Base-by-base conservation (phyloP, 106 monocot species). In the Apostasia ramifera region DNA sequence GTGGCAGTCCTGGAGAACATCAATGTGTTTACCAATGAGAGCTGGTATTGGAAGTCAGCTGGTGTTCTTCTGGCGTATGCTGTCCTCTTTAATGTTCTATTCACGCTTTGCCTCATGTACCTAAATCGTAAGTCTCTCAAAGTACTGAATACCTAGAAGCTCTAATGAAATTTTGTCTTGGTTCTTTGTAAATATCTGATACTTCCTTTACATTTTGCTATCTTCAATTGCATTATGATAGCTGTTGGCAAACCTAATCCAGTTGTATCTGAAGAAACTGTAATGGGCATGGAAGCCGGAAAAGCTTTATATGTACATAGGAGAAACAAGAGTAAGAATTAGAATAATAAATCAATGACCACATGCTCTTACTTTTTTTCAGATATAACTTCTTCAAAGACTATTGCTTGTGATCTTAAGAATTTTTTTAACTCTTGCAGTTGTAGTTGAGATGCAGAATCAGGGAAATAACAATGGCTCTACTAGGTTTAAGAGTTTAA, bases 21-120 rank as follows among this genome's bases (percentile, higher is more conserved):
- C 12, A 51, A 58, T 47, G 49, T 79, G 3, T 72, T 63, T 56
- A 38, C 76, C 1, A 61, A 81, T 57, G 67, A 64, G 5, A 66
- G 74, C 53, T 86, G 83, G 86, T 91, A 81, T 43, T 86, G 86
- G 90, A 84, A 86, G 42, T 78, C 81, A 40, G 77, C 59, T 5
- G 83, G 53, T 37, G 86, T 77, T 2, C 83, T 91, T 45, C 42
- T 91, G 1, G 90, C 79, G 10, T 91, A 84, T 79, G 73, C 59
- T 6, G 53, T 91, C 67, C 13, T 91, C 69, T 81, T 81, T 73
- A 91, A 91, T 61, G 58, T 89, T 38, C 9, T 85, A 7, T 89
- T 82, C 78, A 80, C 80, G 4, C 40, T 84, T 42, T 61, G 79
- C 13, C 87, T 91, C 62, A 71, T 63, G 61, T 87, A 76, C 57